Evolutionary conservation across 2,329 filamentous ascomycete genomes (phyloP), one percentile per base, ranked within the genome.

Genomic region (Neopestalotiopsis clavispora): DNA sequence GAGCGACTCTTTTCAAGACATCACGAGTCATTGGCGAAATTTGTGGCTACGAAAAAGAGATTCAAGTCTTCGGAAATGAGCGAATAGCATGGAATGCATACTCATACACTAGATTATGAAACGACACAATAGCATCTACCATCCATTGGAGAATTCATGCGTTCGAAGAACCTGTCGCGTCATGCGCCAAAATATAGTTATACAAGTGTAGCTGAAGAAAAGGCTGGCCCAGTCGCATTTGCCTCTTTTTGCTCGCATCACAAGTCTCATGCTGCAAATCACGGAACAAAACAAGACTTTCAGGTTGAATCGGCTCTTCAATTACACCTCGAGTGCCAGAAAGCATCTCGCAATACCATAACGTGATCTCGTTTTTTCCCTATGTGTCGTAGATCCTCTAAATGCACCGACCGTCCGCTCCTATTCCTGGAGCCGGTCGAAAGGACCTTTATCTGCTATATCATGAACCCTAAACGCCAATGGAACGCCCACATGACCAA

Each of bases 291-390:
- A 3, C 3, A 28, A 28, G 23, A 28, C 9, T 9, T 52, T 52
- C 45, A 52, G 45, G 45, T 52, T 52, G 6, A n/a, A 70, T 75
- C 68, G 70, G 72, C 69, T 70, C 66, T 72, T 70, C 66, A 68
- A 74, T 73, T 72, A 67, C 63, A 69, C 68, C 17, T 67, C 28
- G 59, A 23, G 40, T 60, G 38, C 67, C 67, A 68, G 60, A 67
- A 57, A 70, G 70, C 66, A 68, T 67, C 59, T 70, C 65, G 70
- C 34, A 69, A 67, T 38, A 42, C 34, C 68, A 45, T 58, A 52
- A 58, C 65, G 49, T 67, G 23, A 64, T 45, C 65, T 69, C 68
- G 30, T 69, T 67, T 67, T 67, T 23, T 57, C 42, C 42, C 42
- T 59, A 38, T 42, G 57, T 60, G 23, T 64, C 67, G 20, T 56